Evolutionary conservation across 208 protist genomes (phyloP).

Genomic region (Acanthamoeba healyi): DNA sequence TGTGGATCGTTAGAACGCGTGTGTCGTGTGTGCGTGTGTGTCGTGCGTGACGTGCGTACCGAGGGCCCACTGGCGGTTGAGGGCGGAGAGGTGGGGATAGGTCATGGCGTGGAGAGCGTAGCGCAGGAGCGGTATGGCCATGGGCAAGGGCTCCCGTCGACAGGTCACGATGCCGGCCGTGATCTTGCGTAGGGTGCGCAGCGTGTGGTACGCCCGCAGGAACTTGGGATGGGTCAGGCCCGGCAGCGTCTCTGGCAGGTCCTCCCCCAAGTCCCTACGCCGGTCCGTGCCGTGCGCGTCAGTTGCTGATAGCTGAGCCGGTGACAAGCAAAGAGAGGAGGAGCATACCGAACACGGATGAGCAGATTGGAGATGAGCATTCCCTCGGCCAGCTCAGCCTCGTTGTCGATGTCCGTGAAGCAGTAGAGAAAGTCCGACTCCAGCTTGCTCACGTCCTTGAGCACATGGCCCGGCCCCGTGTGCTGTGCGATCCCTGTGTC

Average conservation of each 20-base stretch:
- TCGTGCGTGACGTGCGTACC: not conserved
- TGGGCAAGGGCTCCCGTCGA: not conserved
- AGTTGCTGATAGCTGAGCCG: not conserved
- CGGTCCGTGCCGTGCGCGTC: not conserved
- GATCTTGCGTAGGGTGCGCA: constrained; percentile 38
- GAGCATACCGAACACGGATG: not conserved
- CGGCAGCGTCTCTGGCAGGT: constrained; percentile 26
- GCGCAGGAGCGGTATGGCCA: constrained; percentile 38
- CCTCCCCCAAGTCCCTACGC: constrained; percentile 39
- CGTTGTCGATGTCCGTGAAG: constrained; percentile 15
- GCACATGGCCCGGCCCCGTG: constrained; percentile 17
- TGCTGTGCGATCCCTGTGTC: not conserved
- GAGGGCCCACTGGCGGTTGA: constrained; percentile 54
- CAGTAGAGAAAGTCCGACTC: constrained; percentile 46
- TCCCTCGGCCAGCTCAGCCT: constrained; percentile 38
- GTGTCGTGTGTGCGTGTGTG: not conserved
- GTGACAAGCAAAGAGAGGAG: not conserved
- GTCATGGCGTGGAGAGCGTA: constrained; percentile 34
- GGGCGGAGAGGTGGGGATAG: constrained; percentile 18
- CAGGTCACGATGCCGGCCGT: not conserved
- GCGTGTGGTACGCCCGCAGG: constrained; percentile 35
- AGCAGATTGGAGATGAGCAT: constrained; percentile 59
- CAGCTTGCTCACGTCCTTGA: constrained; percentile 45
- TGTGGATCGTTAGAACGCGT: no score
- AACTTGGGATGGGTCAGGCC: constrained; percentile 9